Evolutionary conservation across 2,329 filamentous ascomycete genomes (phyloP), one percentile per base, ranked within the genome.

Genomic region (Colletotrichum gloeosporioides): DNA sequence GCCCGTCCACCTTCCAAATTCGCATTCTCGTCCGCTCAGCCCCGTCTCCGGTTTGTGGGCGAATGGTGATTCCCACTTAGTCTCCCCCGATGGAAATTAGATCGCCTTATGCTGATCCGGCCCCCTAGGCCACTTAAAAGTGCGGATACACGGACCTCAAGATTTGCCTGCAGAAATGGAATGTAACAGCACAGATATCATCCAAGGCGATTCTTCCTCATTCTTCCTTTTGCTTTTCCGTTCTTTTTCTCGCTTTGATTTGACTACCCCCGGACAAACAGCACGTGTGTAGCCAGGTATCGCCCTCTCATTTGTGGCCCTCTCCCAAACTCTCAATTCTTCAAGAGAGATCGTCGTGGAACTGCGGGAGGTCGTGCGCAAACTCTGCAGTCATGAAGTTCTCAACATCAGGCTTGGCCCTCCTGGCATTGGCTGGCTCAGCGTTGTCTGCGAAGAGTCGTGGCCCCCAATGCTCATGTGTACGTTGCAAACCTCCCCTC

Each of bases 341-440:
- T 49, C 10, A 62, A 31, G n/a, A 16, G 18, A 32, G 64, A 67
- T 67, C 64, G 39, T 32, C 39, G 25, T 39, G 27, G 18, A 55
- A 31, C 39, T 32, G 27, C 64, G 64, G 64, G 39, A 67, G 39
- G 25, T 55, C 64, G 64, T 55, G 64, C 39, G 39, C 44, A 39
- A 27, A 31, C 16, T 55, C 62, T 53, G 39, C 59, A 36, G 27
- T 67, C 72, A 74, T 74, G 72, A 74, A 70, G 72, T 22, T 68
- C 32, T 62, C 59, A 16, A 53, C 57, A 64, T 27, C 22, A 25
- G 57, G 6, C 32, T 49, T 69, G 57, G 36, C 66, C 29, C 29
- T 70, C 66, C 44, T 74, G 32, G 72, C 66, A 29, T 63, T 64
- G 59, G 59, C 66, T 31, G 27, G 57, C 66, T 64, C 12, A 18